These are phyloP conservation scores for Aspergillus cejpii DNA, from an alignment of 2,329 filamentous ascomycete species.

Conservation along the genomic window DNA sequence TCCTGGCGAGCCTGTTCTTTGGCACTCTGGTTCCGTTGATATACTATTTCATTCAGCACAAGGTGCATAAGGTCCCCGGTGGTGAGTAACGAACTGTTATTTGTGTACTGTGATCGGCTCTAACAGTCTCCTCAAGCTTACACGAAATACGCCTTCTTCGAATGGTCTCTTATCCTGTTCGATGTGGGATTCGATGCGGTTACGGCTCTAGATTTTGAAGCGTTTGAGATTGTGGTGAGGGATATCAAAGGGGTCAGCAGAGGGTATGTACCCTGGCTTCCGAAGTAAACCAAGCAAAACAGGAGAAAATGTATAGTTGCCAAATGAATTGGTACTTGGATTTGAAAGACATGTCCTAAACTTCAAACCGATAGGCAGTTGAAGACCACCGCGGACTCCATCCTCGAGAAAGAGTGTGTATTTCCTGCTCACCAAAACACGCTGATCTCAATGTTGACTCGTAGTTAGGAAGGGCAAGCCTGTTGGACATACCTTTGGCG, in stretches of 20 bases:
- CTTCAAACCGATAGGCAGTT: slow-evolving; percentile 42
- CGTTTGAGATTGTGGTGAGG: slow-evolving; percentile 79
- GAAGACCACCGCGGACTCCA: slow-evolving; percentile 41
- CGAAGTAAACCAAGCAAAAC: slow-evolving; percentile 58
- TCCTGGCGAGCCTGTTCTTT: slow-evolving; percentile 77
- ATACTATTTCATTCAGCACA: slow-evolving; percentile 98
- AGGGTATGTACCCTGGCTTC: slow-evolving; percentile 98
- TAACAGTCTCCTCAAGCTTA: slow-evolving; percentile 59
- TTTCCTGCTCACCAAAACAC: slow-evolving; percentile 23
- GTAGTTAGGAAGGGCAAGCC: slow-evolving; percentile 64
- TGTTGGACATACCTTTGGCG: slow-evolving; percentile 61
- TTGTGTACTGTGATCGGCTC: not conserved
- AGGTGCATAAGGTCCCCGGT: slow-evolving; percentile 87
- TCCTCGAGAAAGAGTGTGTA: slow-evolving; percentile 68
- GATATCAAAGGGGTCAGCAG: slow-evolving; percentile 86
- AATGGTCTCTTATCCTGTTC: slow-evolving; percentile 90
- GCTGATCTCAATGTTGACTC: slow-evolving; percentile 18
- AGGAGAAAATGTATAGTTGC: slow-evolving; percentile 47
- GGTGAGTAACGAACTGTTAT: slow-evolving; percentile 52
- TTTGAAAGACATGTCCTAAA: slow-evolving; percentile 34
- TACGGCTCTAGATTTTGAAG: slow-evolving; percentile 82
- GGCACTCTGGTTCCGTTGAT: slow-evolving; percentile 81
- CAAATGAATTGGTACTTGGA: slow-evolving; percentile 33
- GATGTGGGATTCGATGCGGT: slow-evolving; percentile 96
- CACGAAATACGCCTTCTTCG: slow-evolving; percentile 95